Evolutionary conservation across 1,139 yeast species (phyloP), one percentile per base, ranked within the genome.

Genomic region (Geotrichum europaeum): DNA sequence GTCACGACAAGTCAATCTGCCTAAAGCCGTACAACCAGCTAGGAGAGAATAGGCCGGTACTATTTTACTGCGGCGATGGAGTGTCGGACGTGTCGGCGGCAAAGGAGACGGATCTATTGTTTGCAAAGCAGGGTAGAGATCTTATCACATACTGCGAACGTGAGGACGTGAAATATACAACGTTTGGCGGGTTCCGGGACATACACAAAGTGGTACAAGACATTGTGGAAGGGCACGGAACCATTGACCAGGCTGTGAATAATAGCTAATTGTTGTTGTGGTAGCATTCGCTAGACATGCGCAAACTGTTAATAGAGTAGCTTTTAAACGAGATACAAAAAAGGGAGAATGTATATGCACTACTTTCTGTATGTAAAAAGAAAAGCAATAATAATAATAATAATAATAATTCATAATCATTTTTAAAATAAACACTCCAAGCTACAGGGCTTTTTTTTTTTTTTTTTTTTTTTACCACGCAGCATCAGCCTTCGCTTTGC

Each of bases 61-160:
- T 91, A 68, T 89, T 91, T 73, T 94, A 94, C 78, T 89, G 96
- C 71, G 99, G 99, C 61, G 99, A 94, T 72, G 99, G 99, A 63
- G 97, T 94, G 36, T 86, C 96, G 60, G 99, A 94, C 73, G 79
- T 94, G 67, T 84, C 91, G 64, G 99, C 99, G 25, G 98, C 98
- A 43, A 86, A 87, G 71, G 97, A 94, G 73, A 91, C 99, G 56
- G 91, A 94, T 73, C 79, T 92, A 68, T 78, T 94, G 67, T 94
- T 92, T 75, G 99, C 99, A 60, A 92, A 91, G 77, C 84, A 84
- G 65, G 98, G 97, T 55, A 84, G 87, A 69, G 98, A 94, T 73
- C 81, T 94, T 68, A 87, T 92, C 67, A 86, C 84, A 58, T 92
- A 84, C 76, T 94, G 98, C 76, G 81, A 81, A 68, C 78, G 86